These are phyloP conservation scores for Cadophora sp. DNA, from an alignment of 2,329 filamentous ascomycete species.

Conservation along the genomic window DNA sequence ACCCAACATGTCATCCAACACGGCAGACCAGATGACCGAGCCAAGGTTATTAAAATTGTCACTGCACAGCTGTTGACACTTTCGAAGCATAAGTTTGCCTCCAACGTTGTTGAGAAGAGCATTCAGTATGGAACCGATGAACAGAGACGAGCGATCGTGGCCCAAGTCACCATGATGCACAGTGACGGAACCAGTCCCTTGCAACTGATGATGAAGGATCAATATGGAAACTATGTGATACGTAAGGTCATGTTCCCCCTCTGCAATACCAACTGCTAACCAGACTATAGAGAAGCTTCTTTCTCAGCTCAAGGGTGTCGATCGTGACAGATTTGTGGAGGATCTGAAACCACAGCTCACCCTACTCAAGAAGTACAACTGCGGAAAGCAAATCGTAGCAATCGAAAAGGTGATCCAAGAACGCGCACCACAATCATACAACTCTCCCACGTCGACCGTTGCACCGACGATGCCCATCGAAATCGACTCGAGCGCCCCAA, in stretches of 20 bases:
- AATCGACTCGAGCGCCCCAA: slow-evolving; percentile 62
- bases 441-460: slow-evolving; percentile 34
- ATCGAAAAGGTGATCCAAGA: slow-evolving; percentile 62
- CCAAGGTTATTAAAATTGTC: slow-evolving; percentile 76
- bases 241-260: slow-evolving; percentile 68
- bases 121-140: slow-evolving; percentile 73
- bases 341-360: slow-evolving; percentile 68
- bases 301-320: slow-evolving; percentile 63
- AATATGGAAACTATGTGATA: slow-evolving; percentile 95
- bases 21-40: slow-evolving; percentile 75
- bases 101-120: slow-evolving; percentile 96
- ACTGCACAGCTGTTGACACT: slow-evolving; percentile 73
- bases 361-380: slow-evolving; percentile 67
- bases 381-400: slow-evolving; percentile 69
- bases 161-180: slow-evolving; percentile 63
- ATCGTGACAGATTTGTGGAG: slow-evolving; percentile 65
- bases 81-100: slow-evolving; percentile 96
- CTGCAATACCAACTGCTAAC: slow-evolving; percentile 20
- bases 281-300: slow-evolving; percentile 78
- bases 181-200: slow-evolving; percentile 74
- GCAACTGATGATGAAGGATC: slow-evolving; percentile 82
- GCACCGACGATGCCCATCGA: slow-evolving; percentile 48
- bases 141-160: slow-evolving; percentile 74
- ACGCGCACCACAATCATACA: slow-evolving; percentile 32
- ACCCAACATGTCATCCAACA: slow-evolving; percentile 88